Evolutionary conservation across 352 stramenopile genomes (phyloP).

Genomic region (Phytophthora kernoviae): DNA sequence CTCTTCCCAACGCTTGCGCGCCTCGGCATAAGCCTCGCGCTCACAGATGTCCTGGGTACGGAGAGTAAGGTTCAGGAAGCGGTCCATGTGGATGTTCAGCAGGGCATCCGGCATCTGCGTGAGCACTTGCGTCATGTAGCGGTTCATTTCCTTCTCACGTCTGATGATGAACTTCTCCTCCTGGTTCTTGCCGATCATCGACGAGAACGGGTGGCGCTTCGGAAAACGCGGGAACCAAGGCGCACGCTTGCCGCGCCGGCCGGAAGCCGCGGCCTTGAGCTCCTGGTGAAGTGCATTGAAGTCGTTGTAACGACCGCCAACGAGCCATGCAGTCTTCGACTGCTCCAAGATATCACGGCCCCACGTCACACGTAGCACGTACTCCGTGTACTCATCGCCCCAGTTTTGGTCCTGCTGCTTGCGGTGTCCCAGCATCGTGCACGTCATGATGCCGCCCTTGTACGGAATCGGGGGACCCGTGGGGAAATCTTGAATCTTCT

Average conservation of each 20-base stretch:
- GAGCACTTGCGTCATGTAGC: conserved; percentile 91
- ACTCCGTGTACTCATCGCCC: conserved; percentile 91
- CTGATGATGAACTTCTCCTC: conserved; percentile 93
- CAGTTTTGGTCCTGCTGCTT: conserved; percentile 91
- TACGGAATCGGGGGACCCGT: conserved; percentile 89
- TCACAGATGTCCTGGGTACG: conserved; percentile 89
- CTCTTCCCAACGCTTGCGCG: conserved; percentile 87
- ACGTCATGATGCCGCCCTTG: conserved; percentile 90
- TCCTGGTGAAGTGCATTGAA: conserved; percentile 91
- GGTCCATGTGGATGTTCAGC: conserved; percentile 89
- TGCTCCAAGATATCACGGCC: conserved; percentile 88
- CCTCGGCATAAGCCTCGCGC: conserved; percentile 87
- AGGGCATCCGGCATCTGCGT: conserved; percentile 91
- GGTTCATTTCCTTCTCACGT: conserved; percentile 91
- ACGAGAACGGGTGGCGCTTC: conserved; percentile 90
- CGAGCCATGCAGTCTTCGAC: conserved; percentile 89
- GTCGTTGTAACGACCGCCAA: conserved; percentile 89
- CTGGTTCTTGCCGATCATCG: conserved; percentile 91
- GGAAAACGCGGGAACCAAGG: conserved; percentile 91
- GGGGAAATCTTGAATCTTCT: conserved; percentile 90
- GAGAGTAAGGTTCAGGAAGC: conserved; percentile 89
- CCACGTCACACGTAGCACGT: conserved; percentile 88
- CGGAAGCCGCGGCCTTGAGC: conserved; percentile 84
- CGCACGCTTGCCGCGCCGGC: conserved; percentile 82
- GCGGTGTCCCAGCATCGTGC: conserved; percentile 87